Evolutionary conservation across 108 stramenopile species (phyloP), one percentile per base, ranked within the genome.

Genomic region (Nannochloropsis oceanica): DNA sequence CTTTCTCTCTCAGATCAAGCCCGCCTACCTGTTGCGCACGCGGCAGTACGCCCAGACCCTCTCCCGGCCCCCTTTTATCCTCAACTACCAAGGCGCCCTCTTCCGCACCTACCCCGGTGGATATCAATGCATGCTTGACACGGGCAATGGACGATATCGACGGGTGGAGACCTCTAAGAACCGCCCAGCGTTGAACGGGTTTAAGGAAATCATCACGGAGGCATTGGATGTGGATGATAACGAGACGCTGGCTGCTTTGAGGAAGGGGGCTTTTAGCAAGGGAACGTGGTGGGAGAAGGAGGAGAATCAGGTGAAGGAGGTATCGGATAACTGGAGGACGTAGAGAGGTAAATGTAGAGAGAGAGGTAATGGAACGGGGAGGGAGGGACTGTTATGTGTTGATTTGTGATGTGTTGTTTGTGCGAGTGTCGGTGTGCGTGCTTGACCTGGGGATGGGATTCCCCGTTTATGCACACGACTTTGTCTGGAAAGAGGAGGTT

Each of bases 11-110:
- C 82, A 89, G 25, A 93, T 95, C 85, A 95, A 95, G 84, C 96
- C 96, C 0, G 93, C 93, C 26, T 97, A 97, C 88, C 94, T 94
- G 84, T 88, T 97, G 79, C 94, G 96, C 25, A 95, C 96, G n/a
- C 91, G 96, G 26, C 94, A 95, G 84, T 97, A 96, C 91, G 93
- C 93, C 43, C 59, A 43, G 25, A 81, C 82, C 43, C 44, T 90
- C 22, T 59, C 86, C 24, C 85, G 91, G 50, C 96, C 96, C 43
- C 96, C 96, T 12, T 97, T 95, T 89, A 90, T 97, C 42, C 86
- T 97, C 44, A 97, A 96, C 84, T 97, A 94, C 90, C 96, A 96
- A 84, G 96, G 96, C 79, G 95, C 95, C 50, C 85, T 96, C 79
- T 97, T 97, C 89, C 93, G 96, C 24, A 89, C 93, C 50, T 97